Evolutionary conservation across 2,329 filamentous ascomycete species (phyloP).

Genomic region (Penicillium corylophilum): DNA sequence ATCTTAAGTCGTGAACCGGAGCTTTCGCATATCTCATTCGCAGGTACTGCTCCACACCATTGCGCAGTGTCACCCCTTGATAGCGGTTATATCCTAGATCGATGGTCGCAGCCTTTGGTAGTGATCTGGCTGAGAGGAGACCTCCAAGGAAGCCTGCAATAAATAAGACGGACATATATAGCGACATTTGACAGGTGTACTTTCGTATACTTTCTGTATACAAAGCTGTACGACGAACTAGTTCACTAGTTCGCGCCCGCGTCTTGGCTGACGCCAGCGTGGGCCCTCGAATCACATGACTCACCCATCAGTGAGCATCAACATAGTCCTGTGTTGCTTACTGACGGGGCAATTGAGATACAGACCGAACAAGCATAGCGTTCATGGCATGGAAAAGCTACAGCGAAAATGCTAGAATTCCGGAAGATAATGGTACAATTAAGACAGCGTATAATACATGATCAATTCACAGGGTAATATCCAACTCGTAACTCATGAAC

Average conservation of each 20-base stretch:
- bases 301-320: too few relatives aligned
- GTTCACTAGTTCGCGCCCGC: neutral
- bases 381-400: too few relatives aligned
- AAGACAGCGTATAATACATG: neutral
- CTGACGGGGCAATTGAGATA: too few relatives aligned
- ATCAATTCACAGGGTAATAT: neutral
- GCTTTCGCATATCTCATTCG: slow-evolving; percentile 70
- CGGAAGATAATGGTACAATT: neutral
- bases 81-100: slow-evolving; percentile 66
- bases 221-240: neutral
- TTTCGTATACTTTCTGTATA: neutral
- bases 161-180: neutral
- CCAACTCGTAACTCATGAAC: neutral
- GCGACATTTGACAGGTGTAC: slow-evolving; percentile 1
- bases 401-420: neutral
- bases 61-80: slow-evolving; percentile 52
- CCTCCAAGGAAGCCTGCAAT: slow-evolving; percentile 8
- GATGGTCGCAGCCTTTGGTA: slow-evolving; percentile 38
- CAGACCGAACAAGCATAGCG: too few relatives aligned
- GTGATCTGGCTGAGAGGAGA: slow-evolving; percentile 4
- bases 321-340: too few relatives aligned
- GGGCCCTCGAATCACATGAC: neutral
- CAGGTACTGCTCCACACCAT: slow-evolving; percentile 66
- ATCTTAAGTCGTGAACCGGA: slow-evolving; percentile 62
- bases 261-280: slow-evolving; percentile 2